A percentile compares a stretch with the other conserved stretches of the same genome.
Evolutionary conservation across 163 green algal genomes (phyloP).

Genomic region (Chloromonas sp.): DNA sequence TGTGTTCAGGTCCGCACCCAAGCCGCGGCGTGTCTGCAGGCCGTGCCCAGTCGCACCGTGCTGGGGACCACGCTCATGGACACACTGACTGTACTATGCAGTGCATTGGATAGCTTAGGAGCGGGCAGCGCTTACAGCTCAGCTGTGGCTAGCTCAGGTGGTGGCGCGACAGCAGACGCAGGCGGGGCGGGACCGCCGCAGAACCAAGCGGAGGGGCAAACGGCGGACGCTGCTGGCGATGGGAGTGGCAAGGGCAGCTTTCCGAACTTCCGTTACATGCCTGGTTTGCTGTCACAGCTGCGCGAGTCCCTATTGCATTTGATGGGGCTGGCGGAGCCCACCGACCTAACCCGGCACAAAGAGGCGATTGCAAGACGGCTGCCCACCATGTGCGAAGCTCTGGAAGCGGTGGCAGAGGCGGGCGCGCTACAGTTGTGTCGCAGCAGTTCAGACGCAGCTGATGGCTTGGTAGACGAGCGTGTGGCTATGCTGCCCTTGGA

Average conservation of each 20-base stretch:
- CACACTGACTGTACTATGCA: constrained; percentile 35
- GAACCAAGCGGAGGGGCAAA: neutral
- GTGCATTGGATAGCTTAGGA: constrained; percentile 26
- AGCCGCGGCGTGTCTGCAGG: constrained; percentile 43
- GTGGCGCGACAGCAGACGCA: neutral
- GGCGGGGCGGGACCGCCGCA: neutral
- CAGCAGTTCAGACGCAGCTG: no score
- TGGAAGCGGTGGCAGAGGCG: constrained; percentile 1
- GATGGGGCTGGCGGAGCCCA: constrained; percentile 27
- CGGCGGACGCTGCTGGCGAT: neutral
- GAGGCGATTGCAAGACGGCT: constrained; percentile 9
- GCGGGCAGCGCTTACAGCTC: neutral
- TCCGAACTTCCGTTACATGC: constrained; percentile 47
- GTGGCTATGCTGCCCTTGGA: no score
- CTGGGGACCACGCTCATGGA: constrained; percentile 42
- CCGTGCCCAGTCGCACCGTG: constrained; percentile 8
- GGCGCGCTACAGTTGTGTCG: neutral
- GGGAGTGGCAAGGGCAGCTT: constrained; percentile 23
- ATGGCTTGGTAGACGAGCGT: no score
- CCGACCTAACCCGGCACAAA: constrained; percentile 7
- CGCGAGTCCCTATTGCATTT: constrained; percentile 45
- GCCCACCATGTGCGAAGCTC: constrained; percentile 6
- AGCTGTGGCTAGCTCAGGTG: neutral
- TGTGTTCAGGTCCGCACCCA: constrained; percentile 29
- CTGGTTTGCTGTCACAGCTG: constrained; percentile 36